A percentile compares a stretch with the other conserved stretches of the same genome.
phyloP scores from a whole-genome alignment of 2,329 filamentous ascomycete species.

The Botrytis aclada region DNA sequence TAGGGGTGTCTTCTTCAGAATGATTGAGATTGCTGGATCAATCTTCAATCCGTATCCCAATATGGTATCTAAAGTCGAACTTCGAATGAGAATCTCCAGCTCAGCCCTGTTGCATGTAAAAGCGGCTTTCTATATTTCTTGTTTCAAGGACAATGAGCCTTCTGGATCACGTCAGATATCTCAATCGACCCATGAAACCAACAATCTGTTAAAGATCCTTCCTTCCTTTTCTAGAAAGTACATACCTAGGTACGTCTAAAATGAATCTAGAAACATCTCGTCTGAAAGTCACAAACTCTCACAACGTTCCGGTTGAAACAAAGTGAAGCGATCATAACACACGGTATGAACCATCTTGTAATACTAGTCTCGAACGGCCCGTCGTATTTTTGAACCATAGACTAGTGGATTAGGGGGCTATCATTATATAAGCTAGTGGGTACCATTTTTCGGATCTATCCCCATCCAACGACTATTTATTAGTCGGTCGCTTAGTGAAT shows the following conservation, averaged over 20 bases:
- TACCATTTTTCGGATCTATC: not conserved
- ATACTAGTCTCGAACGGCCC: not conserved
- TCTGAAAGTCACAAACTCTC: not conserved
- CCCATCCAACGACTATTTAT: not conserved
- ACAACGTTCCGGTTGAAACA: not conserved
- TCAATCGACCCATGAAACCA: not conserved
- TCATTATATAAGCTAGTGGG: not conserved
- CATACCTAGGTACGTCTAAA: not conserved
- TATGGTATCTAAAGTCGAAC: not conserved
- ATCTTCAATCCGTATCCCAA: not conserved
- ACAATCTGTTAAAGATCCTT: not conserved
- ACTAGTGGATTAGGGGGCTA: conserved; percentile 1
- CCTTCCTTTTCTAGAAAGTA: not conserved
- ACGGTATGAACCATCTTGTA: not conserved
- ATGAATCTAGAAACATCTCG: not conserved
- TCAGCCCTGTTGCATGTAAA: not conserved
- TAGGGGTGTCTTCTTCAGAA: not conserved
- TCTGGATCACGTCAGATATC: not conserved
- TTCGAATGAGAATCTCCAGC: not conserved
- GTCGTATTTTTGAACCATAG: not conserved
- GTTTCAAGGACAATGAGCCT: not conserved
- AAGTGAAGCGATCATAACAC: not conserved
- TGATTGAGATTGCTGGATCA: not conserved
- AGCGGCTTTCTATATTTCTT: conserved; percentile 6
- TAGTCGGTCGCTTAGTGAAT: not conserved